Percentiles rank a stretch among this genome's conserved stretches.
phyloP scores from a whole-genome alignment of 768 basidiomycete species.

The Hypsizygus marmoreus region DNA sequence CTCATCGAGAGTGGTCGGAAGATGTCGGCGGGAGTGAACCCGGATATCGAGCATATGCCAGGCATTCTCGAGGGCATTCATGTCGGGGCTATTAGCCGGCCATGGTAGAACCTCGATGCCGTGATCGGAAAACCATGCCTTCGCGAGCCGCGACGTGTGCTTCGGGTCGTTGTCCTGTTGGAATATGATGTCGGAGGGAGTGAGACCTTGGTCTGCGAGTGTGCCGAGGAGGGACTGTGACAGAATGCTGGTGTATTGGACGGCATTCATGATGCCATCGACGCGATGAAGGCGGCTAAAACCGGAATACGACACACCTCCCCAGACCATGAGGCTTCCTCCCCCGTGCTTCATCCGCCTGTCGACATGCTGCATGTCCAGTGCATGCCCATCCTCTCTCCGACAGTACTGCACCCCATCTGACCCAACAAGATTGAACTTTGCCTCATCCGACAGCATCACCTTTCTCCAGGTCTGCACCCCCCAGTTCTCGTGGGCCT shows the following conservation, averaged over 20 bases:
- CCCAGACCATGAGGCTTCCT: slow-evolving; percentile 38
- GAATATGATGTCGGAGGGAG: slow-evolving; percentile 6
- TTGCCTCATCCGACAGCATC: slow-evolving; percentile 35
- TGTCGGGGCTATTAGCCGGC: slow-evolving; percentile 34
- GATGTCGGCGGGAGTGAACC: too few relatives aligned
- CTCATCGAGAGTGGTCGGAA: too few relatives aligned
- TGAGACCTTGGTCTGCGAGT: slow-evolving; percentile 2
- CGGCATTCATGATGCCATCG: slow-evolving; percentile 10
- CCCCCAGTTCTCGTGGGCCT: slow-evolving; percentile 24
- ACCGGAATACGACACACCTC: slow-evolving; percentile 21
- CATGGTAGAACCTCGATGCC: slow-evolving; percentile 28
- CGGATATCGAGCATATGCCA: slow-evolving; percentile 34
- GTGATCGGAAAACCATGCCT: slow-evolving; percentile 29
- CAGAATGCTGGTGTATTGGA: slow-evolving; percentile 10
- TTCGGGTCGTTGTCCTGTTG: too few relatives aligned
- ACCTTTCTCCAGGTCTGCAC: slow-evolving; percentile 29
- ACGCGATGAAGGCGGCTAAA: slow-evolving; percentile 4
- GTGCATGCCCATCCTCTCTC: slow-evolving; percentile 26
- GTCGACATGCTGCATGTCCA: slow-evolving; percentile 21
- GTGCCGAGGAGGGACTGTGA: slow-evolving; percentile 4
- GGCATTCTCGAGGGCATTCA: slow-evolving; percentile 36
- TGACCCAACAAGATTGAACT: slow-evolving; percentile 31
- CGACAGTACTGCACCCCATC: slow-evolving; percentile 33
- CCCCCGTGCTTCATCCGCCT: slow-evolving; percentile 37
- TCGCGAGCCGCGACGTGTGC: too few relatives aligned